Conservation (phyloP, 768 basidiomycete genomes). For the Guyanaporus albipodus region DNA sequence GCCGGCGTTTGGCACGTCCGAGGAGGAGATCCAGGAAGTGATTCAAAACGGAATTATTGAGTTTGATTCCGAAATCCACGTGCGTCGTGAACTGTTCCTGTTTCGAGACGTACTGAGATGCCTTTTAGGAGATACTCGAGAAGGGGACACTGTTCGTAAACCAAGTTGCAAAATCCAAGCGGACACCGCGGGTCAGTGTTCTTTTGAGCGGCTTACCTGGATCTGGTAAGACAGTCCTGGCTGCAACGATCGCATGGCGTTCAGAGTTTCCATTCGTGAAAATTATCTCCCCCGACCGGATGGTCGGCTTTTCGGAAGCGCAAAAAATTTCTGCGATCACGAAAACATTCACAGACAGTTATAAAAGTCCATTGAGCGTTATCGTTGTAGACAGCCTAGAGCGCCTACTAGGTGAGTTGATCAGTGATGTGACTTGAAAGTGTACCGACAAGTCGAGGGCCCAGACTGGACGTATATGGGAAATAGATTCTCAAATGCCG, state of each 20-base stretch:
- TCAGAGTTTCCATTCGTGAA: conserved; percentile 99
- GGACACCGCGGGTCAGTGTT: conserved; percentile 89
- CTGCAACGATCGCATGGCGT: conserved; percentile 87
- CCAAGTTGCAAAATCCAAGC: conserved; percentile 85
- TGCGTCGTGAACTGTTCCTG: conserved; percentile 28
- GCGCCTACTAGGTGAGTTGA: conserved; percentile 72
- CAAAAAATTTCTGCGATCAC: conserved; percentile 90
- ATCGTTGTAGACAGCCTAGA: conserved; percentile 96
- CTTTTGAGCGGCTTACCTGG: conserved; percentile 87
- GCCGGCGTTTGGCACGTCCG: conserved; percentile 95
- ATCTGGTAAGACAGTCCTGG: conserved; percentile 92
- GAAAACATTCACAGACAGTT: conserved; percentile 92
- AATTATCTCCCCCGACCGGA: conserved; percentile 89
- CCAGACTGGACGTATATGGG: conserved; percentile 96
- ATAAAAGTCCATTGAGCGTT: conserved; percentile 95
- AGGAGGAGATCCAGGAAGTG: conserved; percentile 90
- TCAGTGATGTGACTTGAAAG: background rate
- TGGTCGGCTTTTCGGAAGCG: conserved; percentile 93
- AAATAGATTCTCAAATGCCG: conserved; percentile 92
- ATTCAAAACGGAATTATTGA: conserved; percentile 97
- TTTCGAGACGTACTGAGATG: background rate
- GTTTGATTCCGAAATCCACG: conserved; percentile 71
- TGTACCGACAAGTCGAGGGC: conserved; percentile 4
- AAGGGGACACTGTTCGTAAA: conserved; percentile 88
- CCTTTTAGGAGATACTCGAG: conserved; percentile 69